These are phyloP conservation scores for Candida maris DNA, from an alignment of 805 yeast genomes.

Conservation along the genomic window DNA sequence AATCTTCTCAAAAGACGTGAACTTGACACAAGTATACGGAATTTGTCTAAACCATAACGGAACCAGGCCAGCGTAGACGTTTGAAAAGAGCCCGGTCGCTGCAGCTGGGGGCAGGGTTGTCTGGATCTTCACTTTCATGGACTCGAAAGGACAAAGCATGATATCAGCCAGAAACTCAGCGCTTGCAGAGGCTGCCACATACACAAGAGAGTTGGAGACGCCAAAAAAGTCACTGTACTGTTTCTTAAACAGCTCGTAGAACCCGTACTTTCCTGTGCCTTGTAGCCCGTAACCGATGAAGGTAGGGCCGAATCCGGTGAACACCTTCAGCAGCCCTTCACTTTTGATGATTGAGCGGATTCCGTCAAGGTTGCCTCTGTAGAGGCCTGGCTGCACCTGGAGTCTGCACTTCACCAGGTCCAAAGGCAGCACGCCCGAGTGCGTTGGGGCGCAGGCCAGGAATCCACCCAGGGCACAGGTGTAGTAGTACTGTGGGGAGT, in stretches of 20 bases:
- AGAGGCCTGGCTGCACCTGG: slow-evolving; percentile 75
- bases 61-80: slow-evolving; percentile 77
- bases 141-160: slow-evolving; percentile 89
- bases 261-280: slow-evolving; percentile 97
- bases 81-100: slow-evolving; percentile 58
- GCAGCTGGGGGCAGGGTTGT: slow-evolving; percentile 84
- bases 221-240: slow-evolving; percentile 68
- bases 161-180: slow-evolving; percentile 95
- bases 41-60: slow-evolving; percentile 97
- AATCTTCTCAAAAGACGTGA: slow-evolving; percentile 89
- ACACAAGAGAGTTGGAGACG: slow-evolving; percentile 67
- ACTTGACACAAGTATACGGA: slow-evolving; percentile 98
- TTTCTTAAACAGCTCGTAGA: slow-evolving; percentile 88
- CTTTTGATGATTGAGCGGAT: slow-evolving; percentile 68
- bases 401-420: slow-evolving; percentile 92
- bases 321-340: slow-evolving; percentile 73
- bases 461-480: slow-evolving; percentile 79
- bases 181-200: slow-evolving; percentile 80
- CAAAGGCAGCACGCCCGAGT: slow-evolving; percentile 86
- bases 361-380: slow-evolving; percentile 78
- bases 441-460: slow-evolving; percentile 95
- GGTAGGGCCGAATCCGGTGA: slow-evolving; percentile 91
- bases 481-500: slow-evolving; percentile 59
- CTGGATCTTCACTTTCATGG: slow-evolving; percentile 91
- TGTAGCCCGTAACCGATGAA: slow-evolving; percentile 89